Evolutionary conservation across 306 rosid genomes (phyloP), one percentile per base, ranked within the genome.

Genomic region (Glycyrrhiza uralensis): DNA sequence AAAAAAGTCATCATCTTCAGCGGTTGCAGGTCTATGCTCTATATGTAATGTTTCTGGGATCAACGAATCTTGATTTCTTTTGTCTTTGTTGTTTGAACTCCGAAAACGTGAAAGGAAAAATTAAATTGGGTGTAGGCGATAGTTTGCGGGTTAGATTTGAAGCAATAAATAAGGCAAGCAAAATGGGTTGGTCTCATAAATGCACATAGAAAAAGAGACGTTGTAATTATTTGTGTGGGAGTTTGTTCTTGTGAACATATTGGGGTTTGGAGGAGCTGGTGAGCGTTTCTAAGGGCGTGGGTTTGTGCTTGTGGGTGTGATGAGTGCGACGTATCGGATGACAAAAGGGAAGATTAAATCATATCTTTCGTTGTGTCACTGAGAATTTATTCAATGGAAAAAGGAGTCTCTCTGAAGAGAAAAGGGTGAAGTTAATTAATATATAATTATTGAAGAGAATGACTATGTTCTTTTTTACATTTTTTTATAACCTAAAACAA

Each of bases 291-390:
- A 72, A 62, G 84, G 76, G 83, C 80, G 83, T 79, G 83, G 81
- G 42, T 50, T 72, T 76, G 59, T 59, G 85, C 51, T 64, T 78
- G 88, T 94, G 97, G 92, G 85, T 66, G 96, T 89, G 80, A 89
- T 91, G 98, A 91, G 97, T 86, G 94, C 90, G 97, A 94, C 98
- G 79, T 83, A 72, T 94, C 95, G 79, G 60, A 83, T 84, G 91
- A 86, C 97, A 89, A 89, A 89, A 89, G 78, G 85, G 77, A 83
- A 77, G 84, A 78, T 88, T 38, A 24, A 63, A 74, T 83, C 78
- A 60, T 70, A 74, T 82, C 76, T 81, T 71, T 38, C 61, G 28
- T 42, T 54, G 52, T 65, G 76, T 73, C 69, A 66, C 64, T 82
- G n/a, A 45, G 14, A 50, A 78, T 75, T 71, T 72, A 52, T 67